These are phyloP conservation scores for Aspergillus cristatus DNA, from an alignment of 495 filamentous ascomycete genomes.

Conservation along the genomic window DNA sequence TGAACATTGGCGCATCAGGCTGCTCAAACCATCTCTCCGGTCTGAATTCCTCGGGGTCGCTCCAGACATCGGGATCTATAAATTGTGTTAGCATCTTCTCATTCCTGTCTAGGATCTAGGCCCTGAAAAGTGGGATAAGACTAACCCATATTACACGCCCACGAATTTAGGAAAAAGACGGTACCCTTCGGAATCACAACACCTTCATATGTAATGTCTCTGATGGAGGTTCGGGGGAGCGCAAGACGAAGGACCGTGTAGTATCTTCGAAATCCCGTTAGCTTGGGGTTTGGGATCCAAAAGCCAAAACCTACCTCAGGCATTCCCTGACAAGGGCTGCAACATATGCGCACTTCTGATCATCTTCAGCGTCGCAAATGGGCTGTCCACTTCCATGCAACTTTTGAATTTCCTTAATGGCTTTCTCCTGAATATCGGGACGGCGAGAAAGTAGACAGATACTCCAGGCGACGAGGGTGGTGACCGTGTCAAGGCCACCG, in stretches of 20 bases:
- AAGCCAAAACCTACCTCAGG: conserved; percentile 29
- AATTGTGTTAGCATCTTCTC: neutral
- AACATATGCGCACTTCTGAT: conserved; percentile 54
- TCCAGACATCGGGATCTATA: conserved; percentile 47
- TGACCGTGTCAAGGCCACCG: conserved; percentile 55
- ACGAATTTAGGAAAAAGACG: conserved; percentile 55
- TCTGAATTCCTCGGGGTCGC: conserved; percentile 47
- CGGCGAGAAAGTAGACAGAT: conserved; percentile 48
- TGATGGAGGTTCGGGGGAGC: conserved; percentile 50
- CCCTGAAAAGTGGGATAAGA: conserved; percentile 1
- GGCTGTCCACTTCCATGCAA: conserved; percentile 45
- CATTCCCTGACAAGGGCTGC: conserved; percentile 51
- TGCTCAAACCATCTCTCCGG: conserved; percentile 56
- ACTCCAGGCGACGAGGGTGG: conserved; percentile 55
- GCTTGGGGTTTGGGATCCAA: neutral
- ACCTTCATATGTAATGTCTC: conserved; percentile 49
- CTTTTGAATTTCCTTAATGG: conserved; percentile 43
- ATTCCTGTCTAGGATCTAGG: too few relatives aligned
- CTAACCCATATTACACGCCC: conserved; percentile 55
- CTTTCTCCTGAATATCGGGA: conserved; percentile 52
- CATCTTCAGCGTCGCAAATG: conserved; percentile 47
- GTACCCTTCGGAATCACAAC: conserved; percentile 48
- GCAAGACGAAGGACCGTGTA: conserved; percentile 54
- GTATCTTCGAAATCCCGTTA: conserved; percentile 25
- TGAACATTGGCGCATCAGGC: conserved; percentile 52